Evolutionary conservation across 345 rosid genomes (phyloP), one percentile per base, ranked within the genome.

Genomic region (Populus deltoides): DNA sequence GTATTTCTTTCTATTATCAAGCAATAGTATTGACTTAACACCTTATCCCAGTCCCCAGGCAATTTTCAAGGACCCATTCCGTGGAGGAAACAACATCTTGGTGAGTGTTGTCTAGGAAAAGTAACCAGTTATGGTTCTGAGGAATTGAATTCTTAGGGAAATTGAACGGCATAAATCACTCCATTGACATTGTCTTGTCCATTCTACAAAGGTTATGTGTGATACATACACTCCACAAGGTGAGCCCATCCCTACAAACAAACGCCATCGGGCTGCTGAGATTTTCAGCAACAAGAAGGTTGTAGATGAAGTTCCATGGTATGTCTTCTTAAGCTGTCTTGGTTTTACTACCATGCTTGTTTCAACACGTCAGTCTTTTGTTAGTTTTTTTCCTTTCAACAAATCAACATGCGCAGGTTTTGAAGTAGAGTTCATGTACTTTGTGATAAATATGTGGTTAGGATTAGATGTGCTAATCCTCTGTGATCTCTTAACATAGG

Each of bases 161-260:
- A 59, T 29, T 17, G 13, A 35, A 6, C 45, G 15, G 3, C 33
- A 15, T 33, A 55, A 6, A 12, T 18, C 9, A 33, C 61, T 24
- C 73, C 29, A 17, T 74, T 78, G 66, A 76, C 72, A 39, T 57
- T 76, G 35, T 72, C 67, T 18, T 78, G 27, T 82, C 31, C 73
- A 2, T 66, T 69, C 36, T 75, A 17, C 49, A 70, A 80, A 95
- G 99, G 99, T 96, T 57, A 86, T 96, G 6, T 93, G 99, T 68
- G 99, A 96, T 78, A 0, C 94, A 59, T 96, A 90, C 87, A 93
- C 98, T 3, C 99, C 98, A 31, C 92, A 90, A 53, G 99, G 98
- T n/a, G 93, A 96, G 81, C 98, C 98, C 38, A 96, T 96, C 85
- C 99, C 99, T 17, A 93, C 97, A 13, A 96, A 96, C 94, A 96